A percentile compares a stretch with the other conserved stretches of the same genome.
Conservation (phyloP, 2,329 filamentous ascomycete species). For the Xylariales sp. region DNA sequence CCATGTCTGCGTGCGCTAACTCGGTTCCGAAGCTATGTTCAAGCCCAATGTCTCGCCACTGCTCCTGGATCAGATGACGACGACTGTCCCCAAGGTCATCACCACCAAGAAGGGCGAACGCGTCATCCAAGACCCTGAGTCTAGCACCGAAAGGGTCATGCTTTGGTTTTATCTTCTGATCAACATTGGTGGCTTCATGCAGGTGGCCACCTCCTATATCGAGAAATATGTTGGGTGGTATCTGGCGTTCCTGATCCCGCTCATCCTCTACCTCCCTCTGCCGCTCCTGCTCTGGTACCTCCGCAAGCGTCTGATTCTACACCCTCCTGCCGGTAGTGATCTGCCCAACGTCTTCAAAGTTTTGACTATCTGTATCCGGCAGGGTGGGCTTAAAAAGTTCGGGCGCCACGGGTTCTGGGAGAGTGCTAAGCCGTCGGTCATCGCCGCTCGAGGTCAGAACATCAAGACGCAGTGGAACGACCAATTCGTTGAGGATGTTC, state of each 20-base stretch:
- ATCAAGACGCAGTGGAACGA: constrained; percentile 52
- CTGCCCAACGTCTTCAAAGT: constrained; percentile 38
- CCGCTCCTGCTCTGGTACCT: constrained; percentile 38
- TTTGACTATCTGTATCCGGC: constrained; percentile 33
- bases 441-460: constrained; percentile 37
- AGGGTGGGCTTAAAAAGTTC: constrained; percentile 33
- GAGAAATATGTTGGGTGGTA: constrained; percentile 49
- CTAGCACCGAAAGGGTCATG: constrained; percentile 62
- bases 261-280: constrained; percentile 40
- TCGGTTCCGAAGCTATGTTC: constrained; percentile 41
- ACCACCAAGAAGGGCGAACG: constrained; percentile 52
- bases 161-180: constrained; percentile 57
- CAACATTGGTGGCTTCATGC: constrained; percentile 49
- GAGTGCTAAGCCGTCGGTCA: constrained; percentile 50
- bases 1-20: constrained; percentile 8
- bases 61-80: constrained; percentile 61
- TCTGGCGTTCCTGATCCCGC: constrained; percentile 39
- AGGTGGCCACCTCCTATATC: constrained; percentile 46
- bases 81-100: constrained; percentile 49
- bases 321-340: constrained; percentile 41
- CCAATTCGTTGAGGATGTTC: constrained; percentile 61
- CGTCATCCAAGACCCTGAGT: constrained; percentile 64
- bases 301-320: constrained; percentile 35
- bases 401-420: constrained; percentile 53
- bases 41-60: constrained; percentile 69